A percentile compares a stretch with the other conserved stretches of the same genome.
Conservation (phyloP, 768 basidiomycete genomes). For the Phaeolepiota aurea region DNA sequence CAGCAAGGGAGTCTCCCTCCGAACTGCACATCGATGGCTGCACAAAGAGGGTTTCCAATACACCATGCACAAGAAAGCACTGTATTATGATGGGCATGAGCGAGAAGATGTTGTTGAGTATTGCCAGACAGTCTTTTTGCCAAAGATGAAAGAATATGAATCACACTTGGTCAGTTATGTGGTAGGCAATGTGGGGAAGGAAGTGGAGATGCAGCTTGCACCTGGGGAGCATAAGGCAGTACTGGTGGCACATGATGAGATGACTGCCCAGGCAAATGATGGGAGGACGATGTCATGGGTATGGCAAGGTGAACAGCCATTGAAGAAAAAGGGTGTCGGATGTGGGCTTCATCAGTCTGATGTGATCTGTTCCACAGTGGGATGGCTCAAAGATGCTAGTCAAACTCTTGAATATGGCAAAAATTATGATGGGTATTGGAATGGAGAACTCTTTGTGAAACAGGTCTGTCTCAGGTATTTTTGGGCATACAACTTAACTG, state of each 20-base stretch:
- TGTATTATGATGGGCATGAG: constrained; percentile 13
- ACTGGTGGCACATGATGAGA: constrained; percentile 26
- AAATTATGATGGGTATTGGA: constrained; percentile 33
- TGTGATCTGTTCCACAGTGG: constrained; percentile 24
- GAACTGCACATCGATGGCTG: constrained; percentile 22
- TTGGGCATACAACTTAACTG: too few species aligned
- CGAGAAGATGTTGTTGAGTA: constrained; percentile 9
- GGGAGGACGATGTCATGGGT: constrained; percentile 24
- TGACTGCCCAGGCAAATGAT: constrained; percentile 32
- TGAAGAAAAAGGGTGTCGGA: constrained; percentile 29
- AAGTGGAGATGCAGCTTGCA: not conserved
- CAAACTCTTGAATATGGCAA: constrained; percentile 32
- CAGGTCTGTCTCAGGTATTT: constrained; percentile 7
- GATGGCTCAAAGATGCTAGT: constrained; percentile 20
- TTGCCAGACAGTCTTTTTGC: constrained; percentile 6
- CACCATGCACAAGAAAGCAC: constrained; percentile 7
- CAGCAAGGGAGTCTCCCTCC: constrained; percentile 18
- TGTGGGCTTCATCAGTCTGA: constrained; percentile 27
- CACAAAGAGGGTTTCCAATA: constrained; percentile 9
- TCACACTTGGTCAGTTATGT: not conserved
- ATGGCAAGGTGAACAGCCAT: constrained; percentile 18
- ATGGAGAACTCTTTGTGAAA: constrained; percentile 17
- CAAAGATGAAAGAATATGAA: constrained; percentile 6
- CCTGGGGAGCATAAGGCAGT: constrained; percentile 17
- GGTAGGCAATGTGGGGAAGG: not conserved